phyloP scores from a whole-genome alignment of 768 basidiomycete species.

The Amanita polypyramis region DNA sequence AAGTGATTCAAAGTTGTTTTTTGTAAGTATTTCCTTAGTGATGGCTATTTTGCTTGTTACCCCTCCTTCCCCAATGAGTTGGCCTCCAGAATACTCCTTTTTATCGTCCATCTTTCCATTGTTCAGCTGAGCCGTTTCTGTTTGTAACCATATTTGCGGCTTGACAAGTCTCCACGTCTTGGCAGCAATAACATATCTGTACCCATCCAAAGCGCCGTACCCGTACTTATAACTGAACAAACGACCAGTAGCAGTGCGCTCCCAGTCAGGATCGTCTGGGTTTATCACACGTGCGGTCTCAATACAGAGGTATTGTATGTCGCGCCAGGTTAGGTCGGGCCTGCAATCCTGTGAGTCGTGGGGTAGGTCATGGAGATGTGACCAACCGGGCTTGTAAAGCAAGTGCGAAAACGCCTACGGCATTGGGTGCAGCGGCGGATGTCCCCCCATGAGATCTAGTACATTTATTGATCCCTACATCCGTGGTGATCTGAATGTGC shows the following conservation, averaged over 20 bases:
- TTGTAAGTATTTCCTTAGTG: conserved; percentile 52
- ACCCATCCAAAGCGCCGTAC: conserved; percentile 82
- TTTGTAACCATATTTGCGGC: conserved; percentile 85
- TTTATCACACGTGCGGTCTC: conserved; percentile 71
- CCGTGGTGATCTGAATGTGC: conserved; percentile 74
- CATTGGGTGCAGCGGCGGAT: conserved; percentile 95
- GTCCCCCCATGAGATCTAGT: conserved; percentile 86
- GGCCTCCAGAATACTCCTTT: conserved; percentile 50
- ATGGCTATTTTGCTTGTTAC: conserved; percentile 54
- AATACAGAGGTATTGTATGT: conserved; percentile 85
- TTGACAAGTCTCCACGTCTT: conserved; percentile 81
- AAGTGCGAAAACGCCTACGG: conserved; percentile 87
- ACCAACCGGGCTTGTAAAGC: conserved; percentile 76
- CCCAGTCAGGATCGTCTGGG: conserved; percentile 90
- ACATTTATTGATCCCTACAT: conserved; percentile 79
- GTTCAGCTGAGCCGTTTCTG: conserved; percentile 58
- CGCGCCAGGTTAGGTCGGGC: conserved; percentile 94
- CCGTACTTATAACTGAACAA: conserved; percentile 86
- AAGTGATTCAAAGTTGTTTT: conserved; percentile 75
- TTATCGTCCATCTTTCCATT: conserved; percentile 46
- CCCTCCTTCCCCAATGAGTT: conserved; percentile 55
- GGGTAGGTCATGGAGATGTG: conserved; percentile 3
- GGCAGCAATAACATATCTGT: conserved; percentile 70
- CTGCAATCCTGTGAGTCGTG: conserved; percentile 25
- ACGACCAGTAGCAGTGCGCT: conserved; percentile 60